Evolutionary conservation across 208 protist species (phyloP), one percentile per base, ranked within the genome.

Genomic region (Wallacemonas sp.): DNA sequence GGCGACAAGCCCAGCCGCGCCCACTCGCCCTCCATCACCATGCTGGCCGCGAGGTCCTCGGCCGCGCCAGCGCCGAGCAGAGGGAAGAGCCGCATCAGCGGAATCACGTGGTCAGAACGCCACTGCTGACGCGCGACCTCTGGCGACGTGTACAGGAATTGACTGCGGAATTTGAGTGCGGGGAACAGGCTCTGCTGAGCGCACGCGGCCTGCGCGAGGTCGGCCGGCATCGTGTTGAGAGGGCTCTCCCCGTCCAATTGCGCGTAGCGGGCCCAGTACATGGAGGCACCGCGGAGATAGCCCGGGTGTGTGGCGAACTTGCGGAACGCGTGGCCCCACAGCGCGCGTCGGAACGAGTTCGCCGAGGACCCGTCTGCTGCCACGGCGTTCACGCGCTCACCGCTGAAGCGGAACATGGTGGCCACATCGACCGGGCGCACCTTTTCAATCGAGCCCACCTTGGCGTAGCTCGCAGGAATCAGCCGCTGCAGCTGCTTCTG

Each of bases 11-110:
- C 52, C 46, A 92, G 65, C 46, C 71, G 63, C 1, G 76, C 71
- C 88, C 91, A 96, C 68, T 89, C 82, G 14, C 76, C 82, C 57
- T 96, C 91, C 17, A 93, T 78, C 44, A 93, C 72, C 72, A 96
- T 61, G 58, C 71, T 63, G 23, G 91, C 91, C 19, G 85, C 81
- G 1, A 94, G 71, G 64, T 96, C 87, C 64, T 96, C 88, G 11
- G 91, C 82, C 11, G 81, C 84, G 0, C 66, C 61, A 1, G 78
- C 73, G 11, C 91, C 91, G 29, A 94, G 74, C 23, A 86, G 56
- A 9, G 85, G 83, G 67, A 91, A 94, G 17, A 96, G 68, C 19
- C 86, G 81, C 70, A 94, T 74, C 26, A 96, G 84, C n/a, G 91
- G 91, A 14, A 94, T 63, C 14, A 92, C 82, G 34, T 68, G 74